These are phyloP conservation scores for Cyberlindnera mississippiensis DNA, from an alignment of 805 yeast species.

Conservation along the genomic window DNA sequence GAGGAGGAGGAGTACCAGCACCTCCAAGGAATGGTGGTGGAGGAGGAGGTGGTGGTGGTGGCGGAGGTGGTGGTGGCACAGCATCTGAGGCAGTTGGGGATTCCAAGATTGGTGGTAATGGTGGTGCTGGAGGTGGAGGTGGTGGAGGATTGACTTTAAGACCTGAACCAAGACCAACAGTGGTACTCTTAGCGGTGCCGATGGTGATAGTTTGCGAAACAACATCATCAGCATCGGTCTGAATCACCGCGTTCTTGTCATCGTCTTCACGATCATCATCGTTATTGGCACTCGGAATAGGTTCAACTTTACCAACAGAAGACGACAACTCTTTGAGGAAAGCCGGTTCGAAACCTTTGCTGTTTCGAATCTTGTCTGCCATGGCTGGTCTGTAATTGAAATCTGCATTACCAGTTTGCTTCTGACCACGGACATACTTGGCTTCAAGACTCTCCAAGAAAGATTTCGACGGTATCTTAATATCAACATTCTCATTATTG, in stretches of 20 bases:
- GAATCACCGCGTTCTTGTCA: neutral
- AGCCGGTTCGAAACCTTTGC: constrained; percentile 39
- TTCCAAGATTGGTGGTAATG: constrained; percentile 24
- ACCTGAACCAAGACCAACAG: neutral
- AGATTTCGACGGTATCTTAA: constrained; percentile 20
- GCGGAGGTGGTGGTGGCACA: constrained; percentile 25
- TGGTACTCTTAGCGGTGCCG: constrained; percentile 20
- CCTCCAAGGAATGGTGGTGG: constrained; percentile 30
- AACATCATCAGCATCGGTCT: constrained; percentile 1
- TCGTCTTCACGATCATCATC: too few species aligned
- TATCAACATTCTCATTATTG: constrained; percentile 1
- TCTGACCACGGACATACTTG: constrained; percentile 44
- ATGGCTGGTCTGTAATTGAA: constrained; percentile 21
- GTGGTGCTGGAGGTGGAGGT: constrained; percentile 3
- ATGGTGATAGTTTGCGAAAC: constrained; percentile 17
- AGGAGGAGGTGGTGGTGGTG: constrained; percentile 32
- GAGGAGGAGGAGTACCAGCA: constrained; percentile 29
- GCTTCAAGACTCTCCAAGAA: constrained; percentile 36
- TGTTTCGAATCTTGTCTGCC: constrained; percentile 30
- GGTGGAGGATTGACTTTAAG: constrained; percentile 1
- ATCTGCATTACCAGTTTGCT: constrained; percentile 24
- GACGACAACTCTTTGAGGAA: constrained; percentile 51
- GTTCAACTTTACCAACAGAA: constrained; percentile 42
- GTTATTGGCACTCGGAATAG: constrained; percentile 11
- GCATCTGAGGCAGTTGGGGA: constrained; percentile 30